A percentile compares a stretch with the other conserved stretches of the same genome.
Evolutionary conservation across 2,329 filamentous ascomycete species (phyloP).

Genomic region (Alternaria sp.): DNA sequence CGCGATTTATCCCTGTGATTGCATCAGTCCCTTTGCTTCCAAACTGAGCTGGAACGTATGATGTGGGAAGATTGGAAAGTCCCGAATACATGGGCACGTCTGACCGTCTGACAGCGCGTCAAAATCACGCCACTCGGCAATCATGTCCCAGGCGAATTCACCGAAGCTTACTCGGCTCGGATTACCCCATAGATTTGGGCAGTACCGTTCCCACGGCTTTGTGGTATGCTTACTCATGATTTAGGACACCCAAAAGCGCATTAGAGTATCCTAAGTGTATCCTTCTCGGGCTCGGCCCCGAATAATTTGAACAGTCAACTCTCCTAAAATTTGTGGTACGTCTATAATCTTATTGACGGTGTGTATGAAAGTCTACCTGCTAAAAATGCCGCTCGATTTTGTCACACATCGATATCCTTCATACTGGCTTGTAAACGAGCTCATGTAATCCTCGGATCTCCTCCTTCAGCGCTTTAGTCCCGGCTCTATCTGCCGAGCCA

Average conservation of each 20-base stretch:
- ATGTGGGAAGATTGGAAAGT: neutral
- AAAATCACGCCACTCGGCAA: neutral
- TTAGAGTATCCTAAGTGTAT: too few species aligned
- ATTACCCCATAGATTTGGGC: neutral
- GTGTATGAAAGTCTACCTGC: neutral
- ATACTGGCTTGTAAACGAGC: neutral
- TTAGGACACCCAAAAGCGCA: too few species aligned
- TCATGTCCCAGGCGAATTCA: neutral
- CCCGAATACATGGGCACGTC: neutral
- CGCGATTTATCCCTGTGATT: neutral
- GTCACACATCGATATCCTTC: neutral
- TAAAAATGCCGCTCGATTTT: neutral
- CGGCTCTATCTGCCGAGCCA: neutral
- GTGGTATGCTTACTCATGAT: too few species aligned
- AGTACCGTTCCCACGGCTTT: too few species aligned
- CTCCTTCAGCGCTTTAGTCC: neutral
- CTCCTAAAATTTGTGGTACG: too few species aligned
- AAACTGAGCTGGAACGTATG: neutral
- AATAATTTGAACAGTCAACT: too few species aligned
- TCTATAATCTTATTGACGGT: neutral
- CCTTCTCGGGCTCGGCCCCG: too few species aligned
- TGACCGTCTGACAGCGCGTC: neutral
- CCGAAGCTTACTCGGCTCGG: neutral
- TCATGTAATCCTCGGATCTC: neutral
- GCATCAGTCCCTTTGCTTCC: neutral